These are phyloP conservation scores for Citrus unshiu DNA, from an alignment of 345 rosid genomes.

Conservation along the genomic window DNA sequence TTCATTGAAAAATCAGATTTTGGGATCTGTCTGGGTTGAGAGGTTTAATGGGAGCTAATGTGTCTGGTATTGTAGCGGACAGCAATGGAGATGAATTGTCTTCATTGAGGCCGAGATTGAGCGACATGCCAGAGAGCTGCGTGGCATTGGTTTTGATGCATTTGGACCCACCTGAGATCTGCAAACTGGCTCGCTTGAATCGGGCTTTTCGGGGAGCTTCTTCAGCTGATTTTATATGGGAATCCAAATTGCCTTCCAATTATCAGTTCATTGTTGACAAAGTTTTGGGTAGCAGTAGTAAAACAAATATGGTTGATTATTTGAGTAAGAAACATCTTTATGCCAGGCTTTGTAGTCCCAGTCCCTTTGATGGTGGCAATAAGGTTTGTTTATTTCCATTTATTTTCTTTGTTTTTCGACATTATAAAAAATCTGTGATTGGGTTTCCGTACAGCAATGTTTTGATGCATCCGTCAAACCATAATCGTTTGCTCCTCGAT, in stretches of 20 bases:
- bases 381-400: constrained; percentile 33
- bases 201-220: constrained; percentile 51
- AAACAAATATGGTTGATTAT: constrained; percentile 16
- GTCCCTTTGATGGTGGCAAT: constrained; percentile 43
- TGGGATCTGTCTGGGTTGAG: background rate
- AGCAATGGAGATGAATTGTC: constrained; percentile 14
- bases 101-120: constrained; percentile 33
- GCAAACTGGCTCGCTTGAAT: constrained; percentile 48
- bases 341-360: constrained; percentile 36
- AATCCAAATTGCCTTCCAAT: constrained; percentile 51
- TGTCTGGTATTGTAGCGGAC: constrained; percentile 32
- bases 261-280: constrained; percentile 31
- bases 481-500: background rate
- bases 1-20: background rate
- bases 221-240: constrained; percentile 65
- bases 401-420: background rate
- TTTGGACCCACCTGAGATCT: constrained; percentile 58
- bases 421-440: too few species aligned
- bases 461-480: too few species aligned
- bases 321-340: constrained; percentile 44
- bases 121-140: constrained; percentile 64
- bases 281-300: constrained; percentile 30
- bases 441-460: background rate
- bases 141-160: constrained; percentile 44
- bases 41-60: constrained; percentile 39